Evolutionary conservation across 768 basidiomycete genomes (phyloP).

Genomic region (Panus rudis): DNA sequence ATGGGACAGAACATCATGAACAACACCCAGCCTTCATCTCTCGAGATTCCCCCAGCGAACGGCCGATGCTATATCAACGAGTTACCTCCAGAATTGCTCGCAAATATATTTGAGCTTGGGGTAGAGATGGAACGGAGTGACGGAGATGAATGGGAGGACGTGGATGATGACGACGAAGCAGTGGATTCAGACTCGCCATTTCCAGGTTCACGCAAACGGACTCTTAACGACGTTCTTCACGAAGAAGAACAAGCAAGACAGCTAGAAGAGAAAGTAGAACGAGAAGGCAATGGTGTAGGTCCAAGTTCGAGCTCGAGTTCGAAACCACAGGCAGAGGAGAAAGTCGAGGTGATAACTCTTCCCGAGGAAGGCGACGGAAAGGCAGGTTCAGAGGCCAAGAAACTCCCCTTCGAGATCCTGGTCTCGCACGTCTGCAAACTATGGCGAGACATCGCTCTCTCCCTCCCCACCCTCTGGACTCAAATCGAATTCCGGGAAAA

Average conservation of each 20-base stretch:
- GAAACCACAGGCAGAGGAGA: not conserved
- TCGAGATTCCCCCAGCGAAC: slow-evolving; percentile 12
- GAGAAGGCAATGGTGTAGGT: not conserved
- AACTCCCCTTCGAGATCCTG: slow-evolving; percentile 38
- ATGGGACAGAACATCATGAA: no score
- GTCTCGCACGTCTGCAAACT: slow-evolving; percentile 54
- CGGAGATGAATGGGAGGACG: not conserved
- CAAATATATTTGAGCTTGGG: slow-evolving; percentile 31
- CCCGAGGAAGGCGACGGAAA: not conserved
- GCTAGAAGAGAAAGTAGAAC: not conserved
- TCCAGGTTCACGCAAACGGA: no score
- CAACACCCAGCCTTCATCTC: no score
- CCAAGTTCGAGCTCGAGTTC: no score
- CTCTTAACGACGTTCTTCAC: no score
- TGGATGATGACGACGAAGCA: not conserved
- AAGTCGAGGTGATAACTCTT: not conserved
- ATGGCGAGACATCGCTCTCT: slow-evolving; percentile 48
- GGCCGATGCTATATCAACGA: slow-evolving; percentile 30
- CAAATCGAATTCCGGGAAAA: slow-evolving; percentile 28
- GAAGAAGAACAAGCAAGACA: not conserved
- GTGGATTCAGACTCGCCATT: no score
- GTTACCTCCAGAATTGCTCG: slow-evolving; percentile 54
- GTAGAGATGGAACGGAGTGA: not conserved
- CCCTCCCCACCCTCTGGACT: slow-evolving; percentile 49
- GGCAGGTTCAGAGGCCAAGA: slow-evolving; percentile 12